Base-by-base conservation (phyloP, 2,329 filamentous ascomycete genomes). In the Exophiala calicioides region DNA sequence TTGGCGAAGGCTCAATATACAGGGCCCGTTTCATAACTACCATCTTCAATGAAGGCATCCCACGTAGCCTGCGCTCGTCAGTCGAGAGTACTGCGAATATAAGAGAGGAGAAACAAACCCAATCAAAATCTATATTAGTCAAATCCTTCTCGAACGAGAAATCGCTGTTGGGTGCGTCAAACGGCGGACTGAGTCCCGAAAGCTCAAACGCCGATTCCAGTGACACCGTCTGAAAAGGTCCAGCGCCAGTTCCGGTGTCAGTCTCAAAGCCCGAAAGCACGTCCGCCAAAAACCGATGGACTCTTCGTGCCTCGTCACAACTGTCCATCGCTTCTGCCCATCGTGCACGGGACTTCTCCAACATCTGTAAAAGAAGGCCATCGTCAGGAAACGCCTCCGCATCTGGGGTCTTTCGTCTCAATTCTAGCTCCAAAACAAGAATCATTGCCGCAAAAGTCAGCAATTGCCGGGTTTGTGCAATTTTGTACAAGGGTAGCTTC, bases 1-100 rank as follows among this genome's bases (percentile, higher is more conserved):
- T n/a, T n/a, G n/a, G n/a, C n/a, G n/a, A n/a, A n/a, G n/a, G n/a
- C n/a, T n/a, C n/a, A n/a, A n/a, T n/a, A n/a, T n/a, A n/a, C n/a
- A n/a, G n/a, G n/a, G n/a, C n/a, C n/a, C n/a, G n/a, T n/a, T 33
- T 33, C 30, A 15, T 7, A 33, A 33, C 13, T 15, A 15, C 7
- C 30, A 15, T 26, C 36, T 15, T 39, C 21, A 23, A 39, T 24
- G 21, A 39, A 39, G 6, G 36, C 36, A 26, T 39, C 36, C 36
- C 36, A 39, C 6, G 36, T 39, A 24, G 36, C 36, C 36, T 38
- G 35, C 5, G 7, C 16, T 13, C 10, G 21, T 39, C 8, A 27
- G n/a, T 39, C 21, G n/a, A 39, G n/a, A 16, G 19, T 13, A n/a
- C 19, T 18, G 8, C 20, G 3, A 3, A 3, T 8, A 3, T 4